A percentile compares a stretch with the other conserved stretches of the same genome.
phyloP scores from a whole-genome alignment of 768 basidiomycete species.

The Boletales sp. region DNA sequence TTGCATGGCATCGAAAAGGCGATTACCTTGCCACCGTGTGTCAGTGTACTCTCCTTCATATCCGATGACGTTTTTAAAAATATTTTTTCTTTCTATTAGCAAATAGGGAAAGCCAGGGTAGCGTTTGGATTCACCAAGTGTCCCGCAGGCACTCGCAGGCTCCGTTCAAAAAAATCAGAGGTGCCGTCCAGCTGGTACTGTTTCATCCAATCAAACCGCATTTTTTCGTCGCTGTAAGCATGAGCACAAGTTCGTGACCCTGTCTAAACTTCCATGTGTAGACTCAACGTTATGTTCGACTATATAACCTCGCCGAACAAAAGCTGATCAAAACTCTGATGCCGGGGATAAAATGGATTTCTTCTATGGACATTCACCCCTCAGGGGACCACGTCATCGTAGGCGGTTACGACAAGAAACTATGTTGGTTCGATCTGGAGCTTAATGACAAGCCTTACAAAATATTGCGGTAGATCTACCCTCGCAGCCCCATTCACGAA shows the following conservation, averaged over 20 bases:
- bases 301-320: slow-evolving; percentile 95
- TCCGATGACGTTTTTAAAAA: slow-evolving; percentile 7
- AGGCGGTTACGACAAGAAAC: slow-evolving; percentile 94
- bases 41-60: slow-evolving; percentile 43
- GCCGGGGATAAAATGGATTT: slow-evolving; percentile 98
- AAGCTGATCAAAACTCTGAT: slow-evolving; percentile 88
- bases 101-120: slow-evolving; percentile 65
- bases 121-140: slow-evolving; percentile 95
- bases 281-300: slow-evolving; percentile 94
- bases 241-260: slow-evolving; percentile 6
- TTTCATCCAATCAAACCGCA: slow-evolving; percentile 95
- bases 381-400: slow-evolving; percentile 95
- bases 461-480: slow-evolving; percentile 67
- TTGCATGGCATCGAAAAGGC: slow-evolving; percentile 90
- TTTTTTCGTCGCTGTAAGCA: slow-evolving; percentile 93
- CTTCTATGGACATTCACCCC: slow-evolving; percentile 94
- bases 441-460: slow-evolving; percentile 97
- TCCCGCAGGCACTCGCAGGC: slow-evolving; percentile 94
- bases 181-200: slow-evolving; percentile 81
- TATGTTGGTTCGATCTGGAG: slow-evolving; percentile 99
- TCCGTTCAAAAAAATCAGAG: slow-evolving; percentile 95
- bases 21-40: slow-evolving; percentile 96
- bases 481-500: neutral
- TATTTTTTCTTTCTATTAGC: slow-evolving; percentile 36
- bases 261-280: slow-evolving; percentile 30